phyloP scores from a whole-genome alignment of 805 yeast genomes.

The Saturnispora halmiae region DNA sequence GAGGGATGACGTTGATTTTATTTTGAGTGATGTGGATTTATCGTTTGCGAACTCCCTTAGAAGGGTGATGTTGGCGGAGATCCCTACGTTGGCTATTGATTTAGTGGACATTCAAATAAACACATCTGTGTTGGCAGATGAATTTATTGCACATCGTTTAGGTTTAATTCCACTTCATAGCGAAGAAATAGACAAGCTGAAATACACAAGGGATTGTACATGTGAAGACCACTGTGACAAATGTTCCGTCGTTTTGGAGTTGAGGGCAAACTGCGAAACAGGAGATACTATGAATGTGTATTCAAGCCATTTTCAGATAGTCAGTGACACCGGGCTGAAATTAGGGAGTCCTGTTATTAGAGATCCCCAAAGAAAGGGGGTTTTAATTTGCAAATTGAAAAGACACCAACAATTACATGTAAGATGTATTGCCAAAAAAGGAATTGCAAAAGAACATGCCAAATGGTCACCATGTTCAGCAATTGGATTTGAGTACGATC shows the following conservation, averaged over 20 bases:
- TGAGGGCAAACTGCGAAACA: slow-evolving; percentile 78
- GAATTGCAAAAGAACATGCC: slow-evolving; percentile 95
- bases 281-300: slow-evolving; percentile 86
- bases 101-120: slow-evolving; percentile 89
- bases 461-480: slow-evolving; percentile 98
- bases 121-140: slow-evolving; percentile 94
- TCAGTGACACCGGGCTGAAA: slow-evolving; percentile 30
- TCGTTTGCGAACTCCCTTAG: slow-evolving; percentile 88
- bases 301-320: slow-evolving; percentile 58
- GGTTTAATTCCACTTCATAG: slow-evolving; percentile 88
- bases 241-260: slow-evolving; percentile 80
- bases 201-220: slow-evolving; percentile 91
- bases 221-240: slow-evolving; percentile 96
- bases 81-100: slow-evolving; percentile 94
- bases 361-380: slow-evolving; percentile 72
- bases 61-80: slow-evolving; percentile 89
- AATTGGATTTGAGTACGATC: slow-evolving; percentile 93
- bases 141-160: slow-evolving; percentile 86
- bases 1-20: slow-evolving; percentile 82
- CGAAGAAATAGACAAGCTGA: slow-evolving; percentile 70
- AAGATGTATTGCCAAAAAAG: slow-evolving; percentile 94
- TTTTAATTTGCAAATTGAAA: slow-evolving; percentile 83
- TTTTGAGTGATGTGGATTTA: slow-evolving; percentile 76
- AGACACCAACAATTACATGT: slow-evolving; percentile 85
- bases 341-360: slow-evolving; percentile 82